A percentile compares a stretch with the other conserved stretches of the same genome.
Evolutionary conservation across 1,284 basidiomycete species (phyloP).

Genomic region (Ceratobasidium sp.): DNA sequence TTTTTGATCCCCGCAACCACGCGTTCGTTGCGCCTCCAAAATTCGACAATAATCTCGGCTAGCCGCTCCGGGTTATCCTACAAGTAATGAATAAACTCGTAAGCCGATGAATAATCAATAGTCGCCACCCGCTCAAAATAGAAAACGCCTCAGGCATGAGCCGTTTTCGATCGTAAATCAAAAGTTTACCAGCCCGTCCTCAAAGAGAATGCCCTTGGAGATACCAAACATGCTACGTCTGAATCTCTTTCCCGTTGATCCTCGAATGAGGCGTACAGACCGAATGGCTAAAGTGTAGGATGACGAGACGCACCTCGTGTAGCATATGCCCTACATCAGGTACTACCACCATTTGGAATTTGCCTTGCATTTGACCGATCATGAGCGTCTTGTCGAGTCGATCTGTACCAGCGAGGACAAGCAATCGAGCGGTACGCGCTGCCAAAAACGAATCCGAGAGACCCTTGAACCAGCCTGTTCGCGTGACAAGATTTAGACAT

Average conservation of each 20-base stretch:
- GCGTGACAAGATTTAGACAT: not conserved
- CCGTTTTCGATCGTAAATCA: not conserved
- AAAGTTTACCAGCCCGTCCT: not conserved
- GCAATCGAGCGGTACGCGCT: conserved; percentile 79
- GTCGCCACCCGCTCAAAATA: not conserved
- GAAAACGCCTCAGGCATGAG: not conserved
- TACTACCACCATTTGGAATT: conserved; percentile 93
- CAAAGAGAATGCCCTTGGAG: too few species aligned
- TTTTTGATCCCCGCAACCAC: conserved; percentile 75
- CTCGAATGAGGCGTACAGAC: too few species aligned
- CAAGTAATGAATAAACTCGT: not conserved
- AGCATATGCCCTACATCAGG: conserved; percentile 90
- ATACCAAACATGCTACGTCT: too few species aligned
- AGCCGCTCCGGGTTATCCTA: conserved; percentile 81
- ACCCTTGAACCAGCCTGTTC: conserved; percentile 86
- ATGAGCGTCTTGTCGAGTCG: conserved; percentile 91
- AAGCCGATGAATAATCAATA: not conserved
- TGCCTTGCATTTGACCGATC: conserved; percentile 99
- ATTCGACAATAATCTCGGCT: conserved; percentile 83
- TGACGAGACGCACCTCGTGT: conserved; percentile 73
- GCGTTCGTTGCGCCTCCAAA: conserved; percentile 90
- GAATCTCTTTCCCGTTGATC: too few species aligned
- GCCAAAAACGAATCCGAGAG: conserved; percentile 81
- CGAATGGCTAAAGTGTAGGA: not conserved
- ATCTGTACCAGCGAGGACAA: conserved; percentile 92